A percentile compares a stretch with the other conserved stretches of the same genome.
Conservation (phyloP, 177 flowering plant species). For the Tripterygium wilfordii region DNA sequence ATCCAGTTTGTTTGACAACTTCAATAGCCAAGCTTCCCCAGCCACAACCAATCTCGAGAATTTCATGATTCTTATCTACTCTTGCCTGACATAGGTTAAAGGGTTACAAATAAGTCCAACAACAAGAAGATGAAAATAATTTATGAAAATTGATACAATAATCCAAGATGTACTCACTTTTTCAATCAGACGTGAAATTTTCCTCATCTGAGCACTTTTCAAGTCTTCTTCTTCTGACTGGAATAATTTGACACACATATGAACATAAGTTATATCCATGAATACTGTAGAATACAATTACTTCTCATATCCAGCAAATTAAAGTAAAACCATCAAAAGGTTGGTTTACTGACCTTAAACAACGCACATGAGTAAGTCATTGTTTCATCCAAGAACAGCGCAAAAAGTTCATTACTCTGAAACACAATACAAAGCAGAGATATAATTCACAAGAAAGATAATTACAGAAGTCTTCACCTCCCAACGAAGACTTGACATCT, state of each 20-base stretch:
- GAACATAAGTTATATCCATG: background rate
- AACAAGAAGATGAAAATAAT: background rate
- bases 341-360: constrained; percentile 56
- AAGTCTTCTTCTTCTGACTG: constrained; percentile 71
- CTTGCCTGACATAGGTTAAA: constrained; percentile 45
- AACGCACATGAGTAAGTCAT: constrained; percentile 94
- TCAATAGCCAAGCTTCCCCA: constrained; percentile 96
- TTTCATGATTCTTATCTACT: constrained; percentile 52
- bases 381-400: constrained; percentile 87
- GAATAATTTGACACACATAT: constrained; percentile 2
- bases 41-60: constrained; percentile 92
- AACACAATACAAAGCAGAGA: constrained; percentile 11
- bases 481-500: no score
- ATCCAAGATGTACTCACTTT: constrained; percentile 39
- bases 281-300: no score
- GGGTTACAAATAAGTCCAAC: background rate
- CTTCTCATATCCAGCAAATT: background rate
- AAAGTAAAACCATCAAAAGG: background rate
- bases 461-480: background rate
- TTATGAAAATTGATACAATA: background rate
- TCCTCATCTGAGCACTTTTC: constrained; percentile 73
- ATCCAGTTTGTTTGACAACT: constrained; percentile 84
- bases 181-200: constrained; percentile 68
- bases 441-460: background rate
- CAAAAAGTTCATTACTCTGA: constrained; percentile 88